phyloP scores from a whole-genome alignment of 176 grass and related monocot species.

The Bonia amplexicaulis region DNA sequence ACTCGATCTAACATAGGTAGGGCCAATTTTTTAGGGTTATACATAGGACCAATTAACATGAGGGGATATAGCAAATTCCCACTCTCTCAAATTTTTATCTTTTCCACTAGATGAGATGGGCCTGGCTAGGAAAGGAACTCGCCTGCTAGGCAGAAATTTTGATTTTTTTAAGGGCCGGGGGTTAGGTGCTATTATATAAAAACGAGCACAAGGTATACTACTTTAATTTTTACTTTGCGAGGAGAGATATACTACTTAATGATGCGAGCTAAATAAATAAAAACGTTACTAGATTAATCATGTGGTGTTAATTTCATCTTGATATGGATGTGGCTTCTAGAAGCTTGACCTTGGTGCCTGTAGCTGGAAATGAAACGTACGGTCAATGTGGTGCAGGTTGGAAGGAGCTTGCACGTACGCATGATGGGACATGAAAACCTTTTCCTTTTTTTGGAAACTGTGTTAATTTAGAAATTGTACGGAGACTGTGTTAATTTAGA shows the following conservation, averaged over 20 bases:
- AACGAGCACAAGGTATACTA: neutral
- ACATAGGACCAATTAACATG: neutral
- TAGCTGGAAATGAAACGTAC: neutral
- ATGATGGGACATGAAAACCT: neutral
- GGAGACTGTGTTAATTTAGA: neutral
- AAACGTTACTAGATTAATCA: neutral
- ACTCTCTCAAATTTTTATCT: too few relatives aligned
- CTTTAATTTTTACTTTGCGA: neutral
- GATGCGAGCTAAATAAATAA: neutral
- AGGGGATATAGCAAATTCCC: neutral
- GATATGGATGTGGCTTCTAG: slow-evolving; percentile 31
- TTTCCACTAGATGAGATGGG: neutral
- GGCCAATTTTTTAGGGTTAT: neutral
- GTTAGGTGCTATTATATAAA: neutral
- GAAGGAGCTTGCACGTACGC: neutral
- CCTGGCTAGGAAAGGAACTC: neutral
- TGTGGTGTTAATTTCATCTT: neutral
- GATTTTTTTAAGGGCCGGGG: neutral
- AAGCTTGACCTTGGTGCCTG: slow-evolving; percentile 8
- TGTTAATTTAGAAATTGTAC: neutral
- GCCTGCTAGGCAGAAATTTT: neutral
- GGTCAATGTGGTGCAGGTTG: slow-evolving; percentile 9
- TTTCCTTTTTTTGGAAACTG: neutral
- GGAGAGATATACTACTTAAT: neutral
- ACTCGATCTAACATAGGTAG: neutral